Conservation (phyloP, 345 rosid genomes). For the Excoecaria agallocha region DNA sequence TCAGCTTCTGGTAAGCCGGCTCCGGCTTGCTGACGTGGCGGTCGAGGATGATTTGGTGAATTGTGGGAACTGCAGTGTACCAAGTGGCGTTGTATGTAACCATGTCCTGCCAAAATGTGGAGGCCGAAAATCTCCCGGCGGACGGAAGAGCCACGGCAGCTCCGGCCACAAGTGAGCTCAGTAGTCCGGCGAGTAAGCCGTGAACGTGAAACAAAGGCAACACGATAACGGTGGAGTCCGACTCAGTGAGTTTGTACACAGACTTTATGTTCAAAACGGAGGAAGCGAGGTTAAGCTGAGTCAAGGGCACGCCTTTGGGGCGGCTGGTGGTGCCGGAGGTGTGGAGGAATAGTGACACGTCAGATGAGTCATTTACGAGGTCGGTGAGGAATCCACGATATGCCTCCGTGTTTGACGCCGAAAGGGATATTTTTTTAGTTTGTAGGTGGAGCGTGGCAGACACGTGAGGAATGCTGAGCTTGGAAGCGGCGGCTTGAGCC, state of each 20-base stretch:
- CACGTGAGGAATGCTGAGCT: slow-evolving; percentile 43
- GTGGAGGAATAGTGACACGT: slow-evolving; percentile 63
- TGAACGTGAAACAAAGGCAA: slow-evolving; percentile 88
- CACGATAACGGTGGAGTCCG: slow-evolving; percentile 77
- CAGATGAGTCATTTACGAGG: slow-evolving; percentile 52
- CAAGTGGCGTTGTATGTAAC: slow-evolving; percentile 65
- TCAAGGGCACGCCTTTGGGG: slow-evolving; percentile 77
- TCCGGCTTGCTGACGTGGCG: slow-evolving; percentile 64
- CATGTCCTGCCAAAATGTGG: slow-evolving; percentile 85
- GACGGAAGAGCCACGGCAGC: slow-evolving; percentile 79
- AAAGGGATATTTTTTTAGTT: slow-evolving; percentile 33
- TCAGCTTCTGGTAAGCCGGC: slow-evolving; percentile 56
- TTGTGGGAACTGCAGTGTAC: slow-evolving; percentile 90
- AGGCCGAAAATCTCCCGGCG: slow-evolving; percentile 78
- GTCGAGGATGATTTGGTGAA: slow-evolving; percentile 83
- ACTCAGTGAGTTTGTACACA: slow-evolving; percentile 64
- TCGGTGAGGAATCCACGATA: slow-evolving; percentile 18
- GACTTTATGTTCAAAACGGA: slow-evolving; percentile 61
- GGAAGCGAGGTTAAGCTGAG: slow-evolving; percentile 58
- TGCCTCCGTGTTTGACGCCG: slow-evolving; percentile 23
- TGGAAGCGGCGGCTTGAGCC: slow-evolving; percentile 55
- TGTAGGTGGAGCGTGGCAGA: slow-evolving; percentile 38
- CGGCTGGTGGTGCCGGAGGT: slow-evolving; percentile 82
- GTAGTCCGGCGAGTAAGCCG: slow-evolving; percentile 68
- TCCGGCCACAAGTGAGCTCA: slow-evolving; percentile 73